These are phyloP conservation scores for Trifolium fragiferum DNA, from an alignment of 306 rosid genomes.

Conservation along the genomic window DNA sequence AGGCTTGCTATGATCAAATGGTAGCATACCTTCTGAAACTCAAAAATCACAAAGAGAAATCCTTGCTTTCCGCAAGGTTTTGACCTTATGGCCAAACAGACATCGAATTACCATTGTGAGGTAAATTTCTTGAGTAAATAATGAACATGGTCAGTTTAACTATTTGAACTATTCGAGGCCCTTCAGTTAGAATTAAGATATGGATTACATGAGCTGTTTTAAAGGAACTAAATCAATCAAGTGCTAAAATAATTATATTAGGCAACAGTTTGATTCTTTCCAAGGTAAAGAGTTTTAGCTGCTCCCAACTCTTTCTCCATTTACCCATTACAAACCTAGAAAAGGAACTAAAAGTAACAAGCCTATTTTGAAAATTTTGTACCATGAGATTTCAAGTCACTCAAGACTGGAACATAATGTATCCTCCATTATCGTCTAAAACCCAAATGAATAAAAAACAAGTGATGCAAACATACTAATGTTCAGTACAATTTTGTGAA, in stretches of 20 bases:
- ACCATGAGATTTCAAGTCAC: conserved; percentile 16
- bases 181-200: conserved; percentile 21
- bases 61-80: conserved; percentile 5
- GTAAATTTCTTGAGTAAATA: conserved; percentile 11
- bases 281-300: conserved; percentile 20
- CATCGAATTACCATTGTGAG: conserved; percentile 21
- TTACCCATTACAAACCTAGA: conserved; percentile 10
- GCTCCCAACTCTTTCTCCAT: conserved; percentile 15
- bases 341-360: conserved; percentile 32
- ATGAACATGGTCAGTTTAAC: conserved; percentile 15
- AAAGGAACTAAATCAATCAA: conserved; percentile 24
- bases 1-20: conserved; percentile 15
- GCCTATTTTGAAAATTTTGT: not conserved
- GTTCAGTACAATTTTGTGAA: conserved; percentile 1
- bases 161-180: conserved; percentile 29
- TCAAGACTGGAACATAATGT: conserved; percentile 23
- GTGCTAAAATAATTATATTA: conserved; percentile 10
- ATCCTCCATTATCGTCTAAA: conserved; percentile 34
- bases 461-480: conserved; percentile 27
- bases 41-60: conserved; percentile 20
- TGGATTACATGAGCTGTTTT: conserved; percentile 24
- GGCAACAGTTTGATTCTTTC: conserved; percentile 37
- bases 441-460: conserved; percentile 15
- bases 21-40: conserved; percentile 26
- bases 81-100: conserved; percentile 26